Evolutionary conservation across 805 yeast species (phyloP).

Genomic region (Hanseniaspora nectarophila): DNA sequence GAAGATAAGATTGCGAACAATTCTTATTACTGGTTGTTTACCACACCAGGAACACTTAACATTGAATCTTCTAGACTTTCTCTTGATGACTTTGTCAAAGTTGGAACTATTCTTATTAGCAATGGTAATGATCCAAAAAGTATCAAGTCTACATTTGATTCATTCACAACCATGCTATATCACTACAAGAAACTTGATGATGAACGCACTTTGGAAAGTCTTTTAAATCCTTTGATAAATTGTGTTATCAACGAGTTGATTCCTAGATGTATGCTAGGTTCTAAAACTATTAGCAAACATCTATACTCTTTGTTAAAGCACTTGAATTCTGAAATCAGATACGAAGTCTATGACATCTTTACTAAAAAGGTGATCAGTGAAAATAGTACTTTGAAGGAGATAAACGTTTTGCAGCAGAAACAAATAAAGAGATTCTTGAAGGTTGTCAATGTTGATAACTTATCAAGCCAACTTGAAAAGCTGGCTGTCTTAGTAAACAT

Average conservation of each 20-base stretch:
- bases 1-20: not conserved
- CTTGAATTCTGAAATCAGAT: conserved; percentile 54
- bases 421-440: conserved; percentile 68
- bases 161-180: not conserved
- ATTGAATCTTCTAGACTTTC: not conserved
- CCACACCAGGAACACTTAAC: not conserved
- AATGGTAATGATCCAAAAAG: conserved; percentile 2
- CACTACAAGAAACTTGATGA: not conserved
- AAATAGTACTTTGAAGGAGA: conserved; percentile 43
- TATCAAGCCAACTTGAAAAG: conserved; percentile 56
- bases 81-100: conserved; percentile 10
- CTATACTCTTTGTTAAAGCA: conserved; percentile 42
- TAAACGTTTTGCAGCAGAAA: conserved; percentile 58
- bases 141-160: not conserved
- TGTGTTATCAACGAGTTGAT: conserved; percentile 30
- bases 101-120: not conserved
- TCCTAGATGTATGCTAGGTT: conserved; percentile 47
- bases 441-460: conserved; percentile 70
- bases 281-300: conserved; percentile 49
- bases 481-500: conserved; percentile 59
- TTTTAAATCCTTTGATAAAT: not conserved
- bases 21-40: not conserved
- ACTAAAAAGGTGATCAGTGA: conserved; percentile 46
- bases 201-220: not conserved
- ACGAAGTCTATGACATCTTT: conserved; percentile 70